These are phyloP conservation scores for Trametes pubescens DNA, from an alignment of 1,284 basidiomycete genomes.

Conservation along the genomic window DNA sequence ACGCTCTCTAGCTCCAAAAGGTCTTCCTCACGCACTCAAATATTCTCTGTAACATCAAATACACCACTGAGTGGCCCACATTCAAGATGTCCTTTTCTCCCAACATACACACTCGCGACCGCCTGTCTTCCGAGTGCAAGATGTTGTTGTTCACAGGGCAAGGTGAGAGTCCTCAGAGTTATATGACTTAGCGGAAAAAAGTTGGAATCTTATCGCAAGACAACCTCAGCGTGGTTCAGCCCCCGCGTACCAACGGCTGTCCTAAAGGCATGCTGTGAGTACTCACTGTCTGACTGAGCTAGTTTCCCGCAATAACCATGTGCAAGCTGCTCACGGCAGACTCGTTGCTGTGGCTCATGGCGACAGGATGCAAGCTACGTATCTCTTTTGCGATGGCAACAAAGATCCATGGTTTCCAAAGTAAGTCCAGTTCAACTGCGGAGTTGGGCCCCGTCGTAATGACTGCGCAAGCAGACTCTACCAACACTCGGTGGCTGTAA, in stretches of 20 bases:
- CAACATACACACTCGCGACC: no score
- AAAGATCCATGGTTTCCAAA: constrained; percentile 26
- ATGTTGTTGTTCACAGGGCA: not conserved
- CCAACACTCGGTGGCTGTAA: constrained; percentile 20
- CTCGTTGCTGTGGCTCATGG: not conserved
- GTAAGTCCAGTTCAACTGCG: not conserved
- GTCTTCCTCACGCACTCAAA: no score
- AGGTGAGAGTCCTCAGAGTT: not conserved
- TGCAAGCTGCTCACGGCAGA: not conserved
- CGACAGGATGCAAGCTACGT: not conserved
- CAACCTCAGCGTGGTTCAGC: constrained; percentile 7
- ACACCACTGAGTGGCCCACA: no score
- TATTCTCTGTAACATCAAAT: no score
- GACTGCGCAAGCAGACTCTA: constrained; percentile 7
- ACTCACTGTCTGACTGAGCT: no score
- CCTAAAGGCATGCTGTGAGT: not conserved
- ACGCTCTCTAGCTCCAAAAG: no score
- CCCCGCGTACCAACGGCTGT: not conserved
- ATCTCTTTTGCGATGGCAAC: constrained; percentile 25
- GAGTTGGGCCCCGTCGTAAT: not conserved
- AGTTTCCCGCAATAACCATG: not conserved
- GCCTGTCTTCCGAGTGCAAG: no score
- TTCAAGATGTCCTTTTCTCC: no score
- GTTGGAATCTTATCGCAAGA: not conserved
- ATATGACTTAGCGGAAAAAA: not conserved